Evolutionary conservation across 768 basidiomycete genomes (phyloP).

Genomic region (Artomyces pyxidatus): DNA sequence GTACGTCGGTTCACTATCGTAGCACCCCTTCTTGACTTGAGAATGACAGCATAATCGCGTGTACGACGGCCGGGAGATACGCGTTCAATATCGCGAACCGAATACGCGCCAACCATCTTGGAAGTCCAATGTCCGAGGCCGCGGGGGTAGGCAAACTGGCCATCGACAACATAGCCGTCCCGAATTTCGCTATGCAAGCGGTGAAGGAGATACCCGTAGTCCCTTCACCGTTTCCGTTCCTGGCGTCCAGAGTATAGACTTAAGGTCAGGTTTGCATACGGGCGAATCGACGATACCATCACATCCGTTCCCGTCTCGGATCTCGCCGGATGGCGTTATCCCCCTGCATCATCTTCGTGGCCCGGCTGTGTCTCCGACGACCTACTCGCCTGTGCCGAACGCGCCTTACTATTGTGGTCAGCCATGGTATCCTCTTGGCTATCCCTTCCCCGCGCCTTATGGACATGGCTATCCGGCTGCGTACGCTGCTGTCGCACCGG

Average conservation of each 20-base stretch:
- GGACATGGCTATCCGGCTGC: slow-evolving; percentile 28
- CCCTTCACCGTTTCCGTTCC: too few species aligned
- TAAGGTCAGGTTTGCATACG: too few species aligned
- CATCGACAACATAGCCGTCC: not conserved
- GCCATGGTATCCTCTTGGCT: slow-evolving; percentile 13
- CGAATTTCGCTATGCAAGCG: not conserved
- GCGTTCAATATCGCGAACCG: slow-evolving; percentile 70
- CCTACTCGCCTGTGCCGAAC: slow-evolving; percentile 5
- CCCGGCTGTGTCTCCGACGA: not conserved
- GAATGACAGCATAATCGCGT: slow-evolving; percentile 63
- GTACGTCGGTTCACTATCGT: slow-evolving; percentile 2
- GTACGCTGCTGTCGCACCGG: not conserved
- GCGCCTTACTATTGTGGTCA: slow-evolving; percentile 9
- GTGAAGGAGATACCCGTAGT: too few species aligned
- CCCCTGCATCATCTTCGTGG: not conserved
- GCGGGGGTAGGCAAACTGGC: not conserved
- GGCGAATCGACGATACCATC: too few species aligned
- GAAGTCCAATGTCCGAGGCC: not conserved
- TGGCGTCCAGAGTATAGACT: too few species aligned
- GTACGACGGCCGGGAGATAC: slow-evolving; percentile 61
- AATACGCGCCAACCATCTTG: slow-evolving; percentile 22
- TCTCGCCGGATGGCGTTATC: not conserved
- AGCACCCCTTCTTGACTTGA: not conserved
- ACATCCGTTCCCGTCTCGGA: not conserved
- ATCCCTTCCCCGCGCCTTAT: slow-evolving; percentile 28